A percentile compares a stretch with the other conserved stretches of the same genome.
phyloP scores from a whole-genome alignment of 495 filamentous ascomycete genomes.

The Parathielavia hyrcaniae region DNA sequence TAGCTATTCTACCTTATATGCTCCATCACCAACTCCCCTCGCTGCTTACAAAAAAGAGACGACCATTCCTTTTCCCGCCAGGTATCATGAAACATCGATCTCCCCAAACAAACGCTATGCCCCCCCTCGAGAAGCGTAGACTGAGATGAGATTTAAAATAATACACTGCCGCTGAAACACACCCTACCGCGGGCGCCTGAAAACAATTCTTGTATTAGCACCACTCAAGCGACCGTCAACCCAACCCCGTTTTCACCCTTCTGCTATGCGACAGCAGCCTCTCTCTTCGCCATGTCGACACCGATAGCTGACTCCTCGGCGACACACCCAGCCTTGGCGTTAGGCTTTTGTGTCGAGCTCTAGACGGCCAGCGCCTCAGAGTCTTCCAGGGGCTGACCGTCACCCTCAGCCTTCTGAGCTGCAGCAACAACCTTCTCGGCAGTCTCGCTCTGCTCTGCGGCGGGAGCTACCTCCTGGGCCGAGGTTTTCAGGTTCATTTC shows the following conservation, averaged over 20 bases:
- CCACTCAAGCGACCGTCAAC: conserved; percentile 3
- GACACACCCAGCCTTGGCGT: conserved; percentile 7
- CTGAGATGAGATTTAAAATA: conserved; percentile 13
- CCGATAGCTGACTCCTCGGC: conserved; percentile 1
- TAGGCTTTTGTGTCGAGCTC: conserved; percentile 33
- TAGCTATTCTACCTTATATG: conserved; percentile 16
- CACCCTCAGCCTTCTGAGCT: conserved; percentile 22
- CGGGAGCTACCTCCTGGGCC: conserved; percentile 28
- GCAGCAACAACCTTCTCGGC: conserved; percentile 28
- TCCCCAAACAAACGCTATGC: conserved; percentile 15
- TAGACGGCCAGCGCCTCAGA: conserved; percentile 14
- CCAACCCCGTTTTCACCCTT: conserved; percentile 11
- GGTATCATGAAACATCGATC: conserved; percentile 16
- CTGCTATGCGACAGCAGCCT: background rate
- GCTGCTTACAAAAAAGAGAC: conserved; percentile 1
- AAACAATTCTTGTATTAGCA: background rate
- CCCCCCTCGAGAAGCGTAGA: background rate
- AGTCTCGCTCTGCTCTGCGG: conserved; percentile 30
- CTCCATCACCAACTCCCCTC: conserved; percentile 9
- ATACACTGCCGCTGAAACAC: conserved; percentile 1
- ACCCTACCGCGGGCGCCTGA: conserved; percentile 8
- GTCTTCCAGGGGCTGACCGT: conserved; percentile 6
- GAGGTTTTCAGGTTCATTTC: conserved; percentile 18
- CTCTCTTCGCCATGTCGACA: background rate
- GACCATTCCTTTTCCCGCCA: conserved; percentile 12